Conservation (phyloP, 108 stramenopile species). For the Cyclotella distinguenda region DNA sequence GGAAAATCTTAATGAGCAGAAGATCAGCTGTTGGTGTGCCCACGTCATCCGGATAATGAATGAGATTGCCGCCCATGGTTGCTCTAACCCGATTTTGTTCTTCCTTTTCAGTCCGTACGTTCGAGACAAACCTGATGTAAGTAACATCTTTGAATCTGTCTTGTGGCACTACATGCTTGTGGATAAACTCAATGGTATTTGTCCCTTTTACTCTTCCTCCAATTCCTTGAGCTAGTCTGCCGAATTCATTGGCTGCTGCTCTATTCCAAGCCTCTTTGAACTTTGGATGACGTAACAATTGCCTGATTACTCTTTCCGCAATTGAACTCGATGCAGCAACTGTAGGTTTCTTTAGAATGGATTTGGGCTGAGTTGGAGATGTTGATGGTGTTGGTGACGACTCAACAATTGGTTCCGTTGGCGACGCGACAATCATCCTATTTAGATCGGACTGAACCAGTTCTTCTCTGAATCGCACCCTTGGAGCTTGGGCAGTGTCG, state of each 20-base stretch:
- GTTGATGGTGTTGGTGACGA: neutral
- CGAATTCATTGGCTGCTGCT: neutral
- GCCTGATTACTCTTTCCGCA: neutral
- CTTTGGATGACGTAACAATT: neutral
- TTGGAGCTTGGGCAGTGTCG: neutral
- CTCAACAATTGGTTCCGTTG: neutral
- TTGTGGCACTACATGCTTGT: neutral
- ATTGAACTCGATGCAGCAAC: neutral
- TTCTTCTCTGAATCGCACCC: neutral
- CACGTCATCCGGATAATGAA: too few species aligned
- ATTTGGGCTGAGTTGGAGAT: neutral
- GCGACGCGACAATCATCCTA: conserved; percentile 7
- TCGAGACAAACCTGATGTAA: neutral
- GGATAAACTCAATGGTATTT: neutral
- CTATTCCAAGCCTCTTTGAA: neutral
- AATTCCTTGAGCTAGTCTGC: neutral
- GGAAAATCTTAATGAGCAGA: too few species aligned
- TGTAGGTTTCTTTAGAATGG: neutral
- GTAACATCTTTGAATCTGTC: neutral
- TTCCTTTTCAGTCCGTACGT: neutral
- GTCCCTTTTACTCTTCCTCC: neutral
- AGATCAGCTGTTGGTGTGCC: too few species aligned
- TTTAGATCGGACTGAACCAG: neutral
- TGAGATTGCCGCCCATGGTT: too few species aligned
- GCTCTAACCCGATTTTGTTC: neutral